These are phyloP conservation scores for Capronia coronata DNA, from an alignment of 2,329 filamentous ascomycete species.

Conservation along the genomic window DNA sequence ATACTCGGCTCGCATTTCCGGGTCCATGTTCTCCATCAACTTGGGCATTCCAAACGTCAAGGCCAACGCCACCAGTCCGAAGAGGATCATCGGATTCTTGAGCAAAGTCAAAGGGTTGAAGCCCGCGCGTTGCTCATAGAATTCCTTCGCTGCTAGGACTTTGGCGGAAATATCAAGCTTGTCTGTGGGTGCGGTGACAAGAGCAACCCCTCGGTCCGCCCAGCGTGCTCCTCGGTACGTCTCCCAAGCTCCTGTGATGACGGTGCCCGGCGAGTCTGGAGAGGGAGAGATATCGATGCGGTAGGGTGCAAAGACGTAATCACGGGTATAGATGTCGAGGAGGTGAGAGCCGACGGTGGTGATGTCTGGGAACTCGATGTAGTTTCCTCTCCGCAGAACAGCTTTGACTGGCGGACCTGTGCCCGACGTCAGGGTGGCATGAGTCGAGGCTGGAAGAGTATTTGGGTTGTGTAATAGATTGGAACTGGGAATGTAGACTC, in stretches of 20 bases:
- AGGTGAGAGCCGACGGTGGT: slow-evolving; percentile 62
- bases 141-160: slow-evolving; percentile 60
- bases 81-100: slow-evolving; percentile 94
- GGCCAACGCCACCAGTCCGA: slow-evolving; percentile 74
- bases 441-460: slow-evolving; percentile 40
- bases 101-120: slow-evolving; percentile 75
- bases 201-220: slow-evolving; percentile 25
- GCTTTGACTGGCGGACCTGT: slow-evolving; percentile 41
- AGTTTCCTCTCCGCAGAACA: slow-evolving; percentile 45
- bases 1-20: slow-evolving; percentile 88
- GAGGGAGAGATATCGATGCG: slow-evolving; percentile 61
- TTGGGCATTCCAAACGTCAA: slow-evolving; percentile 92
- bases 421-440: slow-evolving; percentile 45
- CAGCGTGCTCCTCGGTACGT: slow-evolving; percentile 27
- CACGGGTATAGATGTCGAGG: slow-evolving; percentile 68
- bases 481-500: slow-evolving; percentile 38
- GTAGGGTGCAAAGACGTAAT: slow-evolving; percentile 70
- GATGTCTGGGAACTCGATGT: slow-evolving; percentile 70
- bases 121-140: slow-evolving; percentile 66
- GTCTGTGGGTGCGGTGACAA: slow-evolving; percentile 28
- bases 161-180: slow-evolving; percentile 55
- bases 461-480: slow-evolving; percentile 40
- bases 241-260: slow-evolving; percentile 25
- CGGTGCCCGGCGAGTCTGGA: slow-evolving; percentile 37
- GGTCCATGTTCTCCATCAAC: slow-evolving; percentile 95